phyloP scores from a whole-genome alignment of 805 yeast genomes.

The Myxozyma geophila region DNA sequence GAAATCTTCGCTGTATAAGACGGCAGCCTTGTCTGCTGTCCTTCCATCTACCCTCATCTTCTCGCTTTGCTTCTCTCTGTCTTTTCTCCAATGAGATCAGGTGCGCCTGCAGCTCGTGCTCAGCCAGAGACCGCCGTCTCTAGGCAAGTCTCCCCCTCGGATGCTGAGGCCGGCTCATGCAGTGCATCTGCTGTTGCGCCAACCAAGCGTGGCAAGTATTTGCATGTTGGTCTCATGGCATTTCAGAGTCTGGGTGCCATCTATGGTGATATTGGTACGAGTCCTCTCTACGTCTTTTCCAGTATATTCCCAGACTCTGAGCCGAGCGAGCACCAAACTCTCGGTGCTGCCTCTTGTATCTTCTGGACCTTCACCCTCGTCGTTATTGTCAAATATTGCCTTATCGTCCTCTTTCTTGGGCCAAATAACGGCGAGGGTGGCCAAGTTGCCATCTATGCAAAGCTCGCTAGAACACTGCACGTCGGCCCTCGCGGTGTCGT shows the following conservation, averaged over 20 bases:
- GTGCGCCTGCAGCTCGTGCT: not conserved
- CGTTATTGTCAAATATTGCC: conserved; percentile 57
- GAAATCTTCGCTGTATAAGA: not conserved
- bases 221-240: conserved; percentile 39
- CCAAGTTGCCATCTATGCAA: conserved; percentile 65
- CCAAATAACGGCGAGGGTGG: conserved; percentile 68
- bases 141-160: not conserved
- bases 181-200: not conserved
- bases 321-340: conserved; percentile 50
- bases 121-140: not conserved
- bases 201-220: not conserved
- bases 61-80: not conserved
- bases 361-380: conserved; percentile 61
- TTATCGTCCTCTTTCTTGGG: conserved; percentile 55
- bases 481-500: conserved; percentile 48
- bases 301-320: conserved; percentile 42
- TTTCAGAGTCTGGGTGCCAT: conserved; percentile 63
- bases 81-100: not conserved
- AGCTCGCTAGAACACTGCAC: conserved; percentile 55
- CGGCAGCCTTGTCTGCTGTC: not conserved
- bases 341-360: conserved; percentile 58
- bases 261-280: conserved; percentile 67
- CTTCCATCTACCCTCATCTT: not conserved
- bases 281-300: conserved; percentile 59
- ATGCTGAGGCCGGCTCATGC: not conserved